Conservation (phyloP, 371 early-diverging fungal species). For the Syncephalastrum contaminatum region DNA sequence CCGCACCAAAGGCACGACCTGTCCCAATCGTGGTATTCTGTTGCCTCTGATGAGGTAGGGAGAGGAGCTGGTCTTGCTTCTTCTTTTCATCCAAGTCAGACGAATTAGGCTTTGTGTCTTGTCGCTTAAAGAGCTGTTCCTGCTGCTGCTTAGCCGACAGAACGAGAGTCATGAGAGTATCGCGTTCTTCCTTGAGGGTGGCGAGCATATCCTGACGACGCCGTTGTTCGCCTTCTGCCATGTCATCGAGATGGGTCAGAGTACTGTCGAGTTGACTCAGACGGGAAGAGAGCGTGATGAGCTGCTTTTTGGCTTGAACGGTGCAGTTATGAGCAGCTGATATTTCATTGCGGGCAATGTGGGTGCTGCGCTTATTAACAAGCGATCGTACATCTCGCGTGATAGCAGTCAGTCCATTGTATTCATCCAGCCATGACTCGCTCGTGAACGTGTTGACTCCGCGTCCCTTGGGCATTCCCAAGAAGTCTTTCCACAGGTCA, state of each 20-base stretch:
- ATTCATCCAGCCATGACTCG: slow-evolving; percentile 86
- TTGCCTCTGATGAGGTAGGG: background rate
- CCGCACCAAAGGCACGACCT: slow-evolving; percentile 71
- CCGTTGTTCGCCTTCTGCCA: slow-evolving; percentile 68
- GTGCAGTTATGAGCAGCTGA: slow-evolving; percentile 76
- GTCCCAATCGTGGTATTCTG: slow-evolving; percentile 10
- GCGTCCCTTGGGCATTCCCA: slow-evolving; percentile 66
- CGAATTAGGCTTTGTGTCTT: background rate
- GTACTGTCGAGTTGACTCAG: slow-evolving; percentile 59
- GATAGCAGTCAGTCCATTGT: slow-evolving; percentile 56
- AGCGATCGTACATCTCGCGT: slow-evolving; percentile 74
- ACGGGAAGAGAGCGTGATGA: slow-evolving; percentile 52
- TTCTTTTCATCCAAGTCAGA: too few relatives aligned
- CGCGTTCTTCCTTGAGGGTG: slow-evolving; percentile 70
- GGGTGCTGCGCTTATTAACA: slow-evolving; percentile 68
- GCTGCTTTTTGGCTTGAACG: slow-evolving; percentile 77
- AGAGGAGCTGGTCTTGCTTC: background rate
- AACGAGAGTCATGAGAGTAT: slow-evolving; percentile 57
- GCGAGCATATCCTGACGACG: slow-evolving; percentile 79
- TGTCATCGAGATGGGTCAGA: slow-evolving; percentile 38
- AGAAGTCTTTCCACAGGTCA: slow-evolving; percentile 74
- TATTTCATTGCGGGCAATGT: slow-evolving; percentile 71
- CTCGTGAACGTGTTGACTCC: slow-evolving; percentile 56
- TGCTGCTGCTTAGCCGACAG: slow-evolving; percentile 42
- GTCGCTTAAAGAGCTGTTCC: background rate